Evolutionary conservation across 441 rosid species (phyloP).

Genomic region (Sinapis alba): DNA sequence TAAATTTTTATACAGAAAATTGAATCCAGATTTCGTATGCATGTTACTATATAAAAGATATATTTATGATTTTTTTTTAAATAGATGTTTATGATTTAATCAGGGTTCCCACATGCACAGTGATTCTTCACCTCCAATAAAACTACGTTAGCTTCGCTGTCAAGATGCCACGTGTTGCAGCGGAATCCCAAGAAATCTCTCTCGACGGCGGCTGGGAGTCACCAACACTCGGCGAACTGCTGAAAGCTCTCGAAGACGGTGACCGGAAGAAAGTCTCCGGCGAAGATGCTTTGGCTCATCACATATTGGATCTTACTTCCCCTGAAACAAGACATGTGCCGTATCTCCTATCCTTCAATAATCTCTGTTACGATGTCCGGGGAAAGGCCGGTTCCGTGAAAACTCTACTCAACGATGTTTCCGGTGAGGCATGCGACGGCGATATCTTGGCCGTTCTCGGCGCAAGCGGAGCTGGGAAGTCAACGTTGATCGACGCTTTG

Average conservation of each 20-base stretch:
- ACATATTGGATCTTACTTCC: constrained; percentile 14
- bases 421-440: constrained; percentile 75
- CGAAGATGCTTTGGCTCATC: too few species aligned
- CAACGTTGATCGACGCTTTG: constrained; percentile 92
- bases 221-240: constrained; percentile 31
- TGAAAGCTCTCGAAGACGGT: neutral
- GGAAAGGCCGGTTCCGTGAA: neutral
- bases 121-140: neutral
- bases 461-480: constrained; percentile 88
- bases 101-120: neutral
- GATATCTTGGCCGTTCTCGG: constrained; percentile 84
- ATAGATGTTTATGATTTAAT: constrained; percentile 6
- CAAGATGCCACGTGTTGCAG: constrained; percentile 34
- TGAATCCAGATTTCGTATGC: too few species aligned
- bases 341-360: constrained; percentile 30
- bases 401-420: constrained; percentile 64
- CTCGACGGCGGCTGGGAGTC: neutral
- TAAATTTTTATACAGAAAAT: neutral
- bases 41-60: neutral
- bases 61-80: neutral
- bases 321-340: constrained; percentile 16
- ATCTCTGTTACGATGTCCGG: constrained; percentile 19
- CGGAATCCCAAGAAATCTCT: neutral
- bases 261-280: neutral
- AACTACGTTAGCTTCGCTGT: neutral